These are phyloP conservation scores for Sugiyamaella sp. DNA, from an alignment of 1,139 yeast species.

Conservation along the genomic window DNA sequence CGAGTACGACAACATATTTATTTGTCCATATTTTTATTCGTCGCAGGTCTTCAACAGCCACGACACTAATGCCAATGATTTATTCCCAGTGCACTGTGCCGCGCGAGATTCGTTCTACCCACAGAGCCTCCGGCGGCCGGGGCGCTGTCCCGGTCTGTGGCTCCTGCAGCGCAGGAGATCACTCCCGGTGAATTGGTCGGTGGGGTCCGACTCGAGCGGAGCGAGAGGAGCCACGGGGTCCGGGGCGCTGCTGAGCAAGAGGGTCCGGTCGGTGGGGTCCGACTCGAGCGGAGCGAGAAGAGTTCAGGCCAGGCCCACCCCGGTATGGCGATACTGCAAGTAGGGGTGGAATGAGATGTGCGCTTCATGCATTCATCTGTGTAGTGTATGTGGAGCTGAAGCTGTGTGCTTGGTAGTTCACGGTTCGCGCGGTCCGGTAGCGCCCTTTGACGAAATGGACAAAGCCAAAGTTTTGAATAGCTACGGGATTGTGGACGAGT, in stretches of 20 bases:
- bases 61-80: slow-evolving; percentile 5
- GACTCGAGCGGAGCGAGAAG: slow-evolving; percentile 1
- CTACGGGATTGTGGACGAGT: slow-evolving; percentile 39
- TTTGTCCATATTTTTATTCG: slow-evolving; percentile 10
- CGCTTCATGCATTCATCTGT: too few relatives aligned
- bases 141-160: not conserved
- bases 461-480: slow-evolving; percentile 24
- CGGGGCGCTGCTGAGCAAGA: slow-evolving; percentile 1
- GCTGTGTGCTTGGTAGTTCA: not conserved
- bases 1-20: slow-evolving; percentile 10
- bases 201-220: not conserved
- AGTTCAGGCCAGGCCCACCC: not conserved
- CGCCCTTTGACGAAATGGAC: too few relatives aligned
- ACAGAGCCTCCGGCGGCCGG: too few relatives aligned
- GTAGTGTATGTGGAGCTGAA: too few relatives aligned
- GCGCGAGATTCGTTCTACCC: too few relatives aligned
- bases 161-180: not conserved
- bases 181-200: too few relatives aligned
- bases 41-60: slow-evolving; percentile 10
- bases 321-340: not conserved
- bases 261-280: too few relatives aligned
- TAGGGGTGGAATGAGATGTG: too few relatives aligned
- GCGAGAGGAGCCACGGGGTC: slow-evolving; percentile 1
- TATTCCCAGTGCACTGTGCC: too few relatives aligned
- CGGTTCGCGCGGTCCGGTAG: too few relatives aligned